Evolutionary conservation across 2,329 filamentous ascomycete species (phyloP).

Genomic region (Lecanicillium sp.): DNA sequence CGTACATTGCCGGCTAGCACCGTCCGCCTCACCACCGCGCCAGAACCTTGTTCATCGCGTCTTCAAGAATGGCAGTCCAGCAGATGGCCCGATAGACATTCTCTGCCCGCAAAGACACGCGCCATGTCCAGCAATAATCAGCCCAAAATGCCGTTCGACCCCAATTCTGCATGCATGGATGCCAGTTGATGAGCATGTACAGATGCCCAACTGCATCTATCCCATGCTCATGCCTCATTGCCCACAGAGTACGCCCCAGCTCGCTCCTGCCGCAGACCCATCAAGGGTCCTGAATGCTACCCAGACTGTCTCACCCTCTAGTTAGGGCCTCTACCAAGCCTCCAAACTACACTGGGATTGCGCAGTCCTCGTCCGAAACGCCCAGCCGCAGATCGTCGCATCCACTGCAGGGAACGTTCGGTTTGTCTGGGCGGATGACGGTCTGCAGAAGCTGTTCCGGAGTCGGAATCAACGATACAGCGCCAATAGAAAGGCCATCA

Average conservation of each 20-base stretch:
- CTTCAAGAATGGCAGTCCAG: too few relatives aligned
- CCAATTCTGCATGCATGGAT: not conserved
- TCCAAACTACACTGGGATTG: too few relatives aligned
- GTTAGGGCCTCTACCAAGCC: too few relatives aligned
- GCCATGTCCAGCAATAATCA: not conserved
- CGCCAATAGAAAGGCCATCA: too few relatives aligned
- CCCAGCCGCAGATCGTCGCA: constrained; percentile 4
- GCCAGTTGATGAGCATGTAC: not conserved
- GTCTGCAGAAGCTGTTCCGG: too few relatives aligned
- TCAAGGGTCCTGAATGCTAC: too few relatives aligned
- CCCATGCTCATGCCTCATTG: not conserved
- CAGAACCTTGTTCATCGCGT: too few relatives aligned
- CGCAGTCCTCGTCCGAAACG: constrained; percentile 1
- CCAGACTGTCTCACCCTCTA: constrained; percentile 1
- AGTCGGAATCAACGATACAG: too few relatives aligned
- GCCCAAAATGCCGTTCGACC: not conserved
- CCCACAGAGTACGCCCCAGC: not conserved
- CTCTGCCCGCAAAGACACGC: not conserved
- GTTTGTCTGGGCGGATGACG: too few relatives aligned
- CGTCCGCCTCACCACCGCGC: too few relatives aligned
- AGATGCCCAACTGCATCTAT: constrained; percentile 1
- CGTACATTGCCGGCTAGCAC: too few relatives aligned
- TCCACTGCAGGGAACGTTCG: not conserved
- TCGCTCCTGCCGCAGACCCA: not conserved
- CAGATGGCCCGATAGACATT: too few relatives aligned